Base-by-base conservation (phyloP, 495 filamentous ascomycete species). In the Annulohypoxylon nitens region DNA sequence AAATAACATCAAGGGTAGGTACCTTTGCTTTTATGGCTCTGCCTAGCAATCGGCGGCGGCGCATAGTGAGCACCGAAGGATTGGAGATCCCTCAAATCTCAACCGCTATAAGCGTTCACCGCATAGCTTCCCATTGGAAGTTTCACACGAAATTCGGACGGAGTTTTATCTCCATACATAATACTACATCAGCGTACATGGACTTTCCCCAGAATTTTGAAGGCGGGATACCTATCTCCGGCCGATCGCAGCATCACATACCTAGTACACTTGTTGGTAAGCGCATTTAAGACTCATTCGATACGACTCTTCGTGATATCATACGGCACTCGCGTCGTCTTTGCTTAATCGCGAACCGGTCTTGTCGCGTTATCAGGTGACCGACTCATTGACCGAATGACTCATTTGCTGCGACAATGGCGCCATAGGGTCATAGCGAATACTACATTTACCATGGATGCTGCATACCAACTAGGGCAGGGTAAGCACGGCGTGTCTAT, bases 311-410 rank as follows among this genome's bases (percentile, higher is more conserved):
- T 9, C n/a, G 6, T 20, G 11, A n/a, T 18, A 18, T 10, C 34
- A 55, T 55, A 16, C 51, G 51, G 34, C 2, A 11, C 25, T 67
- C 63, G 63, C 63, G 55, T 48, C 26, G 26, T 55, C 23, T 18
- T 57, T 37, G 16, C 36, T 67, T 11, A 26, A 48, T 12, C 62
- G 67, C 26, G 68, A 50, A 61, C 30, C 11, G 26, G 57, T 26
- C 45, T 8, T 2, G 60, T 72, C 69, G 65, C 69, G 69, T 7
- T 67, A 66, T 75, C 69, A 75, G 73, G 73, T 75, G 73, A 75
- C 62, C 72, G 67, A 75, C 61, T 36, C 12, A 51, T 6, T 45
- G 12, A 11, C 12, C 61, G 14, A 4, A 12, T 64, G 59, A 64
- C 30, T 64, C 58, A 62, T 57, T 67, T 30, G 4, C 18, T 23